Conservation (phyloP, 2,329 filamentous ascomycete genomes). For the Parastagonospora avenae region DNA sequence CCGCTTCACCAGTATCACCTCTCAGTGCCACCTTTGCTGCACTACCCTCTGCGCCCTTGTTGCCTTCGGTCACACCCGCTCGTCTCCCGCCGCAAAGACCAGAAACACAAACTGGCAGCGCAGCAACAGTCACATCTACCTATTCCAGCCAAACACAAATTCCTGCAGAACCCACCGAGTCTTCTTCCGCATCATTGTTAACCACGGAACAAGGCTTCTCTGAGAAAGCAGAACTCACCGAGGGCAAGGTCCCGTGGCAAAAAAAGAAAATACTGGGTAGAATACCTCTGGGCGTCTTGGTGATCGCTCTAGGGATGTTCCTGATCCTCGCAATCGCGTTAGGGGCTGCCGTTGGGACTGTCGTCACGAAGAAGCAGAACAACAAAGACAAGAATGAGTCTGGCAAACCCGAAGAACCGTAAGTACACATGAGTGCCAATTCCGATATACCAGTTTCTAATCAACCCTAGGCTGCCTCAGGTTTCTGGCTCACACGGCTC, state of each 20-base stretch:
- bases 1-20: conserved; percentile 30
- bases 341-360: conserved; percentile 60
- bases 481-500: conserved; percentile 54
- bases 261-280: conserved; percentile 54
- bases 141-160: conserved; percentile 12
- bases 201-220: conserved; percentile 26
- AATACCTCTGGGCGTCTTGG: conserved; percentile 58
- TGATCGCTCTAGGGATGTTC: conserved; percentile 53
- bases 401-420: conserved; percentile 32
- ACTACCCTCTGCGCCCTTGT: conserved; percentile 24
- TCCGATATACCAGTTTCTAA: conserved; percentile 16
- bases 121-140: conserved; percentile 19
- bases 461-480: conserved; percentile 43
- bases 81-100: conserved; percentile 37
- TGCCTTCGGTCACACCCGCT: conserved; percentile 33
- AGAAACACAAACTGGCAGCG: conserved; percentile 37
- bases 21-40: conserved; percentile 20
- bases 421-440: conserved; percentile 15
- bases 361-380: conserved; percentile 51
- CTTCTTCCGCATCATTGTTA: conserved; percentile 34
- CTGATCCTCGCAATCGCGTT: conserved; percentile 54
- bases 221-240: conserved; percentile 37
- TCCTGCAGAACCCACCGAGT: conserved; percentile 33
- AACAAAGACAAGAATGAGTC: conserved; percentile 17
- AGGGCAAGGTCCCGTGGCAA: conserved; percentile 40